Conservation (phyloP, 192 early-diverging fungal genomes). For the Coemansia sp. region DNA sequence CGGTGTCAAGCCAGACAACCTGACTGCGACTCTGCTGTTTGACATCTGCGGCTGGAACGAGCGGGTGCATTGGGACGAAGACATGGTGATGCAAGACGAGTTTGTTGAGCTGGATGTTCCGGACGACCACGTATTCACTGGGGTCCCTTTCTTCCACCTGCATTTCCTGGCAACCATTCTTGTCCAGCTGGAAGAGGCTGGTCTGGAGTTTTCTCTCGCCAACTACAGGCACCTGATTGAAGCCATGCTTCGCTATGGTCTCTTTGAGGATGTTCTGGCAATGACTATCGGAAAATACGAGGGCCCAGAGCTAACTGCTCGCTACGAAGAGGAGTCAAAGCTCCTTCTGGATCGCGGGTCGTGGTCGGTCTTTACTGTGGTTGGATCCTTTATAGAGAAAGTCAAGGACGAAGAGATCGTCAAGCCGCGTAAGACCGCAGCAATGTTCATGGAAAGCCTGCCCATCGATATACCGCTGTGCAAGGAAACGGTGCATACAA, state of each 20-base stretch:
- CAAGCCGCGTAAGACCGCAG: conserved; percentile 6
- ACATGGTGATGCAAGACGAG: conserved; percentile 25
- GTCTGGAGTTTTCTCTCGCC: conserved; percentile 34
- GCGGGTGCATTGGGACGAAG: conserved; percentile 51
- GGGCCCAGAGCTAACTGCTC: neutral
- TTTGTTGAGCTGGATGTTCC: conserved; percentile 34
- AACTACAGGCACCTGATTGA: conserved; percentile 48
- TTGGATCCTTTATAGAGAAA: neutral
- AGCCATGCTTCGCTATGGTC: conserved; percentile 32
- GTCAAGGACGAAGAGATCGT: conserved; percentile 2
- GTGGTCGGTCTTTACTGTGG: conserved; percentile 1
- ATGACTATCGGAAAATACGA: conserved; percentile 41
- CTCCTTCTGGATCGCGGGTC: conserved; percentile 6
- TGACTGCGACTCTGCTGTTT: conserved; percentile 49
- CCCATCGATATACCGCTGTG: conserved; percentile 34
- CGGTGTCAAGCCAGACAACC: conserved; percentile 37
- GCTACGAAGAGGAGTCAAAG: conserved; percentile 6
- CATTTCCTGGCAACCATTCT: conserved; percentile 36
- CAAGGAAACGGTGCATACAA: conserved; percentile 28
- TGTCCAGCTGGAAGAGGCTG: conserved; percentile 37
- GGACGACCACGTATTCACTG: conserved; percentile 41
- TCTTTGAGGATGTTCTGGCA: conserved; percentile 27
- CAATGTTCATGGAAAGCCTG: conserved; percentile 34
- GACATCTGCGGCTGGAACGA: conserved; percentile 53
- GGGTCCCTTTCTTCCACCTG: conserved; percentile 36